Percentiles rank a stretch among this genome's conserved stretches.
Evolutionary conservation across 1,284 basidiomycete species (phyloP).

Genomic region (Volvariella volvacea): DNA sequence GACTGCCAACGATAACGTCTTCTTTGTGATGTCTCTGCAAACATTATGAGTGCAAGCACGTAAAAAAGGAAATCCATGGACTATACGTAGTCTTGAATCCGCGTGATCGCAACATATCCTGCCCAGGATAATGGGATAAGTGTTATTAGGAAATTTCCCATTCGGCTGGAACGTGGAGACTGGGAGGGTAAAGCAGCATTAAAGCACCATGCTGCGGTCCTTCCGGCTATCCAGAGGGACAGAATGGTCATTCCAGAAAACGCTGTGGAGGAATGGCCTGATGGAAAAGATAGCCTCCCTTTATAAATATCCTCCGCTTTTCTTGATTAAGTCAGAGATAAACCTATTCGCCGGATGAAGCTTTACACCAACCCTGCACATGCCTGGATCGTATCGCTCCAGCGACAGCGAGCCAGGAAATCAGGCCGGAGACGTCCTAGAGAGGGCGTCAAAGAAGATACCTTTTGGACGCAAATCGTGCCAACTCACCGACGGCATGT

Average conservation of each 20-base stretch:
- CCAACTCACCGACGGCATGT: conserved; percentile 52
- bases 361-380: conserved; percentile 48
- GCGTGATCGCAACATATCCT: conserved; percentile 53
- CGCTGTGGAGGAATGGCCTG: conserved; percentile 62
- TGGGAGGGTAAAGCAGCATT: conserved; percentile 27
- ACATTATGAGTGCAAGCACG: conserved; percentile 1
- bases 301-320: conserved; percentile 33
- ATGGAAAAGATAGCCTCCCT: conserved; percentile 58
- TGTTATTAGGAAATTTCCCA: conserved; percentile 42
- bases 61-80: background rate
- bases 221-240: conserved; percentile 55
- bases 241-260: conserved; percentile 62
- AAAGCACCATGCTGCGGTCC: conserved; percentile 56
- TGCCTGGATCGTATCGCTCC: conserved; percentile 36
- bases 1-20: conserved; percentile 55
- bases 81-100: conserved; percentile 58
- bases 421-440: conserved; percentile 63
- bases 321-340: conserved; percentile 20
- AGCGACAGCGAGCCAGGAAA: conserved; percentile 60
- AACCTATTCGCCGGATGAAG: conserved; percentile 1
- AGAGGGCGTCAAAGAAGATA: too few species aligned
- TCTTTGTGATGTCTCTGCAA: conserved; percentile 64
- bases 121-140: conserved; percentile 49
- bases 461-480: too few species aligned
- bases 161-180: conserved; percentile 38